These are phyloP conservation scores for Ascoidea rubescens DNA, from an alignment of 805 yeast genomes.

Conservation along the genomic window DNA sequence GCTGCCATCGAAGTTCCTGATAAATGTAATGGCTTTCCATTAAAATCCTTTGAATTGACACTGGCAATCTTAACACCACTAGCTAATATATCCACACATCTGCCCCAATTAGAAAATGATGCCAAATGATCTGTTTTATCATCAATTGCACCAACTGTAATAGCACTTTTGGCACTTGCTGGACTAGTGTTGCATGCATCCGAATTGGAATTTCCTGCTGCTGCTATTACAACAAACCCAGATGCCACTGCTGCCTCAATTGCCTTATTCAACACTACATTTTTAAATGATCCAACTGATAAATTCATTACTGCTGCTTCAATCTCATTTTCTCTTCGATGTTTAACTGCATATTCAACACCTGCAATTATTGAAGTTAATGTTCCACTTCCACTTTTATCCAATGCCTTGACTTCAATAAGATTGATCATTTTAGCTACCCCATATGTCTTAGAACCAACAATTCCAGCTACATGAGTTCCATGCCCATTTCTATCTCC, in stretches of 20 bases:
- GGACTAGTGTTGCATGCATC: slow-evolving; percentile 84
- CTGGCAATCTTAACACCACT: slow-evolving; percentile 52
- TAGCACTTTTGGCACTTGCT: slow-evolving; percentile 57
- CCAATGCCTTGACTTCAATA: slow-evolving; percentile 65
- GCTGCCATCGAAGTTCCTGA: slow-evolving; percentile 80
- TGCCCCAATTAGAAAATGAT: slow-evolving; percentile 80
- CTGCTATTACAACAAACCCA: slow-evolving; percentile 62
- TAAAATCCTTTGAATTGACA: slow-evolving; percentile 10
- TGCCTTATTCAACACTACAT: slow-evolving; percentile 57
- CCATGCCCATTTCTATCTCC: slow-evolving; percentile 85
- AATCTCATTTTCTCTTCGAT: slow-evolving; percentile 22
- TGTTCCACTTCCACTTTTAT: slow-evolving; percentile 55
- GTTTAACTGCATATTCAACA: slow-evolving; percentile 53
- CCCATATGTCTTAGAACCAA: slow-evolving; percentile 71
- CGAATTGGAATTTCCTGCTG: slow-evolving; percentile 74
- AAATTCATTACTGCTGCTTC: slow-evolving; percentile 57
- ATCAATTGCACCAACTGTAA: slow-evolving; percentile 84
- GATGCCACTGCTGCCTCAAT: slow-evolving; percentile 59
- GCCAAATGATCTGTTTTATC: slow-evolving; percentile 61
- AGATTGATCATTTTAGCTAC: slow-evolving; percentile 60
- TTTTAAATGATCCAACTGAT: slow-evolving; percentile 66
- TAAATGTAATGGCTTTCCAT: slow-evolving; percentile 20
- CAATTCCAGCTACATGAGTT: slow-evolving; percentile 84
- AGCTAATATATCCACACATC: slow-evolving; percentile 79
- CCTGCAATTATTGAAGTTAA: slow-evolving; percentile 53